phyloP scores from a whole-genome alignment of 2,329 filamentous ascomycete species.

The Teratosphaeria nubilosa region DNA sequence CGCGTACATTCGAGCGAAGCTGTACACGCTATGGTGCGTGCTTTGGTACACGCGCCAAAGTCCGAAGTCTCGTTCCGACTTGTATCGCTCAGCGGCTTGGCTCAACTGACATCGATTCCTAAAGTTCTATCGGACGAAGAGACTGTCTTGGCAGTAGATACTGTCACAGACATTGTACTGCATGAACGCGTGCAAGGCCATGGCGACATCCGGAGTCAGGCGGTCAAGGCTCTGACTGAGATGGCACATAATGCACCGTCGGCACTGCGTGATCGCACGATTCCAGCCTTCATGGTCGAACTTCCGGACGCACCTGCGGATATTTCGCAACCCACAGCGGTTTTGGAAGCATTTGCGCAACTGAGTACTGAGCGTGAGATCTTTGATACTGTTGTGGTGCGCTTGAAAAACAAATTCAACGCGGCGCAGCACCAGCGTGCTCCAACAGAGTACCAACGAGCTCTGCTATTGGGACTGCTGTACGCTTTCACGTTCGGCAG shows the following conservation, averaged over 20 bases:
- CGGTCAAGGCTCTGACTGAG: slow-evolving; percentile 48
- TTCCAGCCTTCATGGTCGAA: slow-evolving; percentile 56
- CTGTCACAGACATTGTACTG: slow-evolving; percentile 51
- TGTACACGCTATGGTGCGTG: slow-evolving; percentile 33
- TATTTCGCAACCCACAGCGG: slow-evolving; percentile 40
- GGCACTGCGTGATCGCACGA: slow-evolving; percentile 53
- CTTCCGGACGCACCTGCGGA: slow-evolving; percentile 43
- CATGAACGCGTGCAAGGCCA: slow-evolving; percentile 47
- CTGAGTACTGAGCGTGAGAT: slow-evolving; percentile 52
- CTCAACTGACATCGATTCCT: slow-evolving; percentile 33
- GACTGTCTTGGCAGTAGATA: slow-evolving; percentile 44
- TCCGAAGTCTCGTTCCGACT: slow-evolving; percentile 42
- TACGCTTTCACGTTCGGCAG: slow-evolving; percentile 49
- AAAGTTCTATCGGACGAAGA: slow-evolving; percentile 33
- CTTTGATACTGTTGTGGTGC: slow-evolving; percentile 53
- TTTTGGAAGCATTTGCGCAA: slow-evolving; percentile 54
- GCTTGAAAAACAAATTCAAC: slow-evolving; percentile 54
- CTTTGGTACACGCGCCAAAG: slow-evolving; percentile 33
- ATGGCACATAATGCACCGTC: slow-evolving; percentile 53
- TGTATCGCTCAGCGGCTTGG: slow-evolving; percentile 34
- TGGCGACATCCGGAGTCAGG: slow-evolving; percentile 48
- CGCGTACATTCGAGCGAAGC: slow-evolving; percentile 31
- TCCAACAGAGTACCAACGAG: slow-evolving; percentile 45
- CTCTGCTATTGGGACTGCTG: slow-evolving; percentile 51
- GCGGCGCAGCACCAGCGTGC: slow-evolving; percentile 44